Base-by-base conservation (phyloP, 805 yeast species). In the Yarrowia porcina region DNA sequence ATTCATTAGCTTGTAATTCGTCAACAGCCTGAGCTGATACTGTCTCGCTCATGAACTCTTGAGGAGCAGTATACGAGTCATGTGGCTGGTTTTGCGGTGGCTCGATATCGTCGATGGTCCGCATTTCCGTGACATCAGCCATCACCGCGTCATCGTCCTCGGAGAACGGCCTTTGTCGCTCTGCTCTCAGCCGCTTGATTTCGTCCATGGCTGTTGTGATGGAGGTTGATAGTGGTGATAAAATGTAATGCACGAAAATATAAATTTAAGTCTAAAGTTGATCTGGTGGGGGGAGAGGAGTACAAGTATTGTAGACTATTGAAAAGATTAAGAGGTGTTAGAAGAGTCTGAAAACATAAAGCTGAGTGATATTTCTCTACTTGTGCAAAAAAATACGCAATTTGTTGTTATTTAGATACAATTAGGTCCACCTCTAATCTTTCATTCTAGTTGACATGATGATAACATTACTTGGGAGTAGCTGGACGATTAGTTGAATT, bases 1-100 rank as follows among this genome's bases (percentile, higher is more conserved):
- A 62, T 66, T 41, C 54, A 63, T 67, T 65, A 42, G 67, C 67
- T 47, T 54, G 65, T 35, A 70, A 63, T 71, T 65, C 12, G 68
- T 70, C 74, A 61, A 77, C 81, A 12, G 64, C 64, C 13, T 70
- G 74, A 11, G 68, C 74, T 20, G 65, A 68, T 11, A 64, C 69
- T 10, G 69, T 67, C 45, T 72, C 74, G 9, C 71, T 69, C 56
- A 71, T 67, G 15, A 76, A 69, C 7, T 72, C 74, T 62, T 75
- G 67, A 0, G 81, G 73, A 0, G 76, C 75, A n/a, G 81, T 74
- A 66, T 79, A 80, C 20, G 74, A 74, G 38, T 56, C 61, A 15
- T 33, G 41, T 3, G 41, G 57, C 32, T 33, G 23, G 15, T 47
- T 47, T 7, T 18, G 27, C n/a, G n/a, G n/a, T 8, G 28, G 38